phyloP scores from a whole-genome alignment of 768 basidiomycete species.

The Kwoniella mangroviensis region DNA sequence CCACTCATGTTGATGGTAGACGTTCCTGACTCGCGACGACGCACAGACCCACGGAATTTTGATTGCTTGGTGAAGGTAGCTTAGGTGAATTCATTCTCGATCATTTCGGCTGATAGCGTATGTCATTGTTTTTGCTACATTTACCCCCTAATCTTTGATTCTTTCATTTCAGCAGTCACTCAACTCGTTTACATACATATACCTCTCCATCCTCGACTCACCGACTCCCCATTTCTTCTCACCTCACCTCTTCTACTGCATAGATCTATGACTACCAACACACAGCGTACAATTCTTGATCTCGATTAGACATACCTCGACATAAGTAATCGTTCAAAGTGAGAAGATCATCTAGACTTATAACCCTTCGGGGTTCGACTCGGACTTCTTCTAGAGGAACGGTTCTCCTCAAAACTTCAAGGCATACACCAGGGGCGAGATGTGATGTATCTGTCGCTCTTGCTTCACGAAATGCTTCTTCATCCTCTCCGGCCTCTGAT shows the following conservation, averaged over 20 bases:
- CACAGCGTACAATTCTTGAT: neutral
- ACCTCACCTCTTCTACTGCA: neutral
- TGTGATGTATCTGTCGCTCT: too few species aligned
- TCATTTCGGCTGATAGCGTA: neutral
- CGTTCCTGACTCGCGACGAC: neutral
- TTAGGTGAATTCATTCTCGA: neutral
- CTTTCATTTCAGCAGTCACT: neutral
- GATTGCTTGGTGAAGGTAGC: neutral
- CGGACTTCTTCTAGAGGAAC: neutral
- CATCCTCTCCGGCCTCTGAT: neutral
- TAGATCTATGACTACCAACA: neutral
- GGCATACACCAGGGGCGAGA: too few species aligned
- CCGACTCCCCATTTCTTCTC: neutral
- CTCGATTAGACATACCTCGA: too few species aligned
- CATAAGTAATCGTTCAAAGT: constrained; percentile 1
- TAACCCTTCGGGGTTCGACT: constrained; percentile 7
- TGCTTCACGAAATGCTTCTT: neutral
- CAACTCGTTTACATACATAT: neutral
- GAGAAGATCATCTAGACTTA: constrained; percentile 9
- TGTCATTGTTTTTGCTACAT: constrained; percentile 12
- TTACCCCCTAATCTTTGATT: constrained; percentile 12
- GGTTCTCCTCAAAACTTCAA: too few species aligned
- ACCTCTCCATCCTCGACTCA: too few species aligned
- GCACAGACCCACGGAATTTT: neutral
- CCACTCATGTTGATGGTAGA: neutral